A percentile compares a stretch with the other conserved stretches of the same genome.
Conservation (phyloP, 116 monocot genomes). For the Phalaenopsis hybrid region DNA sequence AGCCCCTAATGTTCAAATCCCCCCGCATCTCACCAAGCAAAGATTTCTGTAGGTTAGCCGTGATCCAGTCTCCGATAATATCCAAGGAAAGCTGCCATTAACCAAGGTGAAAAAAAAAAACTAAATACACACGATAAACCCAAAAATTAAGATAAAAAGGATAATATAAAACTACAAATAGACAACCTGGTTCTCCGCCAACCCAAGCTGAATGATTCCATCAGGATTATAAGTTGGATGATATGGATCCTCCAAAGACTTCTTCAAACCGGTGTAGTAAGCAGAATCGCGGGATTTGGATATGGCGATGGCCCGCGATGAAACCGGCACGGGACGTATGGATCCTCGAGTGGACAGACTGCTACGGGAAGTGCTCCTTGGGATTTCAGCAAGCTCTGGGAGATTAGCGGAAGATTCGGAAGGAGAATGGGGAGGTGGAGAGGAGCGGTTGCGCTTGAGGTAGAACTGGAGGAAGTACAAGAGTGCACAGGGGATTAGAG, state of each 20-base stretch:
- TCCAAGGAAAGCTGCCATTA: slow-evolving; percentile 43
- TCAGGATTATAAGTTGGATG: slow-evolving; percentile 40
- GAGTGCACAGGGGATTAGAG: slow-evolving; percentile 28
- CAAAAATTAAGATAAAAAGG: background rate
- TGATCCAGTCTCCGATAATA: slow-evolving; percentile 35
- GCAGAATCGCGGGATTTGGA: slow-evolving; percentile 22
- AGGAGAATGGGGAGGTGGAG: slow-evolving; percentile 10
- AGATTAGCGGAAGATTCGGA: background rate
- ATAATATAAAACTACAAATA: background rate
- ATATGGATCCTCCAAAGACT: slow-evolving; percentile 35
- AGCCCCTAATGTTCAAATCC: slow-evolving; percentile 21
- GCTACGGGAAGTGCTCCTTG: background rate
- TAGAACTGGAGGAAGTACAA: slow-evolving; percentile 30
- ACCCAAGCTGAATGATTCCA: slow-evolving; percentile 56
- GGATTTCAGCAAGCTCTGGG: background rate
- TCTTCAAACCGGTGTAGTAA: slow-evolving; percentile 25
- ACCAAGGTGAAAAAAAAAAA: background rate
- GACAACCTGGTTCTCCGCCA: slow-evolving; percentile 57
- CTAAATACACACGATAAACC: background rate
- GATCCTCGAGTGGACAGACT: slow-evolving; percentile 22
- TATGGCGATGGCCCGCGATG: slow-evolving; percentile 18
- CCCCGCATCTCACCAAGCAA: slow-evolving; percentile 13
- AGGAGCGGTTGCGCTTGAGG: slow-evolving; percentile 22
- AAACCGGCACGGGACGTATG: slow-evolving; percentile 11
- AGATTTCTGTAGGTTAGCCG: slow-evolving; percentile 14